Evolutionary conservation across 2,329 filamentous ascomycete genomes (phyloP), one percentile per base, ranked within the genome.

Genomic region (Sporothrix protearum): DNA sequence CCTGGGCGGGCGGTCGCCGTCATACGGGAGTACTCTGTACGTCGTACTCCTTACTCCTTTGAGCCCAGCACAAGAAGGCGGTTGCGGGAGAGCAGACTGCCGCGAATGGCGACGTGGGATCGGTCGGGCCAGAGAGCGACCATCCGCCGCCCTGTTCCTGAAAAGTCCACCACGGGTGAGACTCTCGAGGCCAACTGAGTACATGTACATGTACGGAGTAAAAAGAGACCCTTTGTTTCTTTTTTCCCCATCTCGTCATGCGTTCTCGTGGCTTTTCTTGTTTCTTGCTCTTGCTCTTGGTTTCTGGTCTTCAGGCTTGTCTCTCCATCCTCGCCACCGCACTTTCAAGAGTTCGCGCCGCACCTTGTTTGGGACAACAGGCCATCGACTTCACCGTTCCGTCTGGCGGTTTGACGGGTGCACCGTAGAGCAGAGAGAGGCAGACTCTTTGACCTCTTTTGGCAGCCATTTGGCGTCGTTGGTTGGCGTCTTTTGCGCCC

Each of bases 71-170:
- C n/a, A 53, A 53, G 22, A 12, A 39, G 42, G 3, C 14, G n/a
- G 22, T n/a, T n/a, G 59, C 6, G 59, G 59, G 14, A 25, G 28
- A 64, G 22, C 59, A 64, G 36, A n/a, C 59, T 45, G 36, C 59
- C 59, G 36, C 59, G 36, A 25, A 63, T 63, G 59, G 59, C 59
- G 59, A 42, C 36, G 59, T 42, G 36, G 59, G 59, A 63, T 25
- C 33, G 36, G 30, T 39, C 33, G 19, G 30, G 30, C 25, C 25
- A 59, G 30, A 59, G 19, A 30, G 30, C 55, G 19, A 3, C 30
- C 30, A 19, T 22, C 57, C 57, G 30, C 16, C 33, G 57, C 30
- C 30, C 12, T 61, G 30, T 12, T 28, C 14, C 14, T 14, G 4
- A 16, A 16, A 19, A 19, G 28, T 5, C 53, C 10, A 57, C 53